A percentile compares a stretch with the other conserved stretches of the same genome.
These are phyloP conservation scores for Chaetoceros muelleri DNA, from an alignment of 108 stramenopile species.

Conservation along the genomic window DNA sequence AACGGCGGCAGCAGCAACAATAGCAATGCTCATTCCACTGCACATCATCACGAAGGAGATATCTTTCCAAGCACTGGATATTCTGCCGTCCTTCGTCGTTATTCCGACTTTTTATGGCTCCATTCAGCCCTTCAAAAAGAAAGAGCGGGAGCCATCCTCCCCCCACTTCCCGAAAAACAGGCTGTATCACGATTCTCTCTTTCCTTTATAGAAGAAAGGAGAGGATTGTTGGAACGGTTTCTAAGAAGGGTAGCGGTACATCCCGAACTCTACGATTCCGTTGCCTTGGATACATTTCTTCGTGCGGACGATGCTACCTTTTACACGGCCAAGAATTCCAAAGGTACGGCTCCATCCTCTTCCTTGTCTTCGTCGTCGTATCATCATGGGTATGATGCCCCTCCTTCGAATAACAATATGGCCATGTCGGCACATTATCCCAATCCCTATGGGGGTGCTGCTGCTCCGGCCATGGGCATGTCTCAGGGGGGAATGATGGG, in stretches of 20 bases:
- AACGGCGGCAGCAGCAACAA: conserved; percentile 2
- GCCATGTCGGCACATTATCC: conserved; percentile 1
- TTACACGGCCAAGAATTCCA: conserved; percentile 58
- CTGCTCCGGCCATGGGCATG: conserved; percentile 8
- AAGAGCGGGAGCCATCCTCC: conserved; percentile 87
- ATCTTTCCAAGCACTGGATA: conserved; percentile 36
- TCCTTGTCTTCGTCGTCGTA: no score
- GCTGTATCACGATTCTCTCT: conserved; percentile 84
- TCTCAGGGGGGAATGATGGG: conserved; percentile 4
- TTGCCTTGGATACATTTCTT: conserved; percentile 80
- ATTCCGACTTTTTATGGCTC: conserved; percentile 96
- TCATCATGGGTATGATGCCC: conserved; percentile 1
- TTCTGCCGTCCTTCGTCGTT: conserved; percentile 83
- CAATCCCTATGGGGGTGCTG: no score
- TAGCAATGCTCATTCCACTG: no score
- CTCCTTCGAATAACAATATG: no score
- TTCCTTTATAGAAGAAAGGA: conserved; percentile 83
- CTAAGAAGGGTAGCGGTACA: conserved; percentile 80
- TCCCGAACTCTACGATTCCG: conserved; percentile 74
- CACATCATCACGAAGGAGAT: conserved; percentile 7
- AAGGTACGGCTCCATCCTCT: no score
- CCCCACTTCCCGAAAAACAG: conserved; percentile 96
- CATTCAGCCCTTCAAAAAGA: conserved; percentile 76
- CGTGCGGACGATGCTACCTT: conserved; percentile 85
- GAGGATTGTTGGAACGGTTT: conserved; percentile 77